Percentiles rank a stretch among this genome's conserved stretches.
phyloP scores from a whole-genome alignment of 2,329 filamentous ascomycete species.

The Davidsoniella australis region DNA sequence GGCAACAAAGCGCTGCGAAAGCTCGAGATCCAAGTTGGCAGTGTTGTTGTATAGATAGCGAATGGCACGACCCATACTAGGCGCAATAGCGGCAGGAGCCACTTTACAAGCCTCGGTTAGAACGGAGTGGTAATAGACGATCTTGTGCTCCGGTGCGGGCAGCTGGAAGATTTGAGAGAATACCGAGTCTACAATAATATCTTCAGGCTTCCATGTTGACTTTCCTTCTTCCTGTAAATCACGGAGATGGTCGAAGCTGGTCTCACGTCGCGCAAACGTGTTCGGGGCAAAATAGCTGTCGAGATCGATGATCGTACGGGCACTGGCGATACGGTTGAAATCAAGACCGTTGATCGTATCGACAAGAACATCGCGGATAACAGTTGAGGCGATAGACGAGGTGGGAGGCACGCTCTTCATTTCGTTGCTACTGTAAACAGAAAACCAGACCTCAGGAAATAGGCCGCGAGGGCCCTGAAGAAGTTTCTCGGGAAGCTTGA shows the following conservation, averaged over 20 bases:
- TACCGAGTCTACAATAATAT: constrained; percentile 90
- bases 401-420: constrained; percentile 73
- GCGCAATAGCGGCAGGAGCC: constrained; percentile 88
- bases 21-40: constrained; percentile 69
- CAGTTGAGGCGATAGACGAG: constrained; percentile 57
- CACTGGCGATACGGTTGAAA: constrained; percentile 76
- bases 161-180: constrained; percentile 90
- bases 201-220: constrained; percentile 91
- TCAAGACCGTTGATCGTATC: constrained; percentile 91
- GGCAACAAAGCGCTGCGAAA: constrained; percentile 76
- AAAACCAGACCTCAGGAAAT: constrained; percentile 88
- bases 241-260: constrained; percentile 75
- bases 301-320: constrained; percentile 79
- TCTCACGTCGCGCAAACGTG: constrained; percentile 87
- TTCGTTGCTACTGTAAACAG: constrained; percentile 76
- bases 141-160: constrained; percentile 74
- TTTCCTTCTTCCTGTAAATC: constrained; percentile 41
- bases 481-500: constrained; percentile 60
- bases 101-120: constrained; percentile 93
- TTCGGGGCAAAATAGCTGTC: constrained; percentile 85
- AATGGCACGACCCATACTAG: constrained; percentile 82
- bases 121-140: constrained; percentile 91
- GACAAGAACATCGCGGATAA: constrained; percentile 70
- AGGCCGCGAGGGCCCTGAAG: constrained; percentile 56
- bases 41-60: constrained; percentile 74